These are phyloP conservation scores for Trichomonas vaginalis DNA, from an alignment of 208 protist genomes.

Conservation along the genomic window DNA sequence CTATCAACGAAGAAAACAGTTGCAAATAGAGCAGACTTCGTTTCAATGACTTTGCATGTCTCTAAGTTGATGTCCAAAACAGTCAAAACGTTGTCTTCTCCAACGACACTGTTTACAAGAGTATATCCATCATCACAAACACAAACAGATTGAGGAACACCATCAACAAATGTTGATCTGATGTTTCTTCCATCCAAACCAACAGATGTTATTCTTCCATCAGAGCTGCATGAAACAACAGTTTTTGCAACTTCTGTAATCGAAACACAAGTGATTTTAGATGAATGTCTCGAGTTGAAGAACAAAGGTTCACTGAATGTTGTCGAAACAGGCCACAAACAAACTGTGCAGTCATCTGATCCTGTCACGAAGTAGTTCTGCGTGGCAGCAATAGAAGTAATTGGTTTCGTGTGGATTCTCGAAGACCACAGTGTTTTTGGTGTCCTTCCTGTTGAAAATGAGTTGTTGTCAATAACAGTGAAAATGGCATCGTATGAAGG, in stretches of 20 bases:
- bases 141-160: not conserved
- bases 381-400: not conserved
- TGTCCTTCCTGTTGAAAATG: not conserved
- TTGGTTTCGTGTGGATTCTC: not conserved
- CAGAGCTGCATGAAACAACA: not conserved
- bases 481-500: not conserved
- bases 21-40: not conserved
- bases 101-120: not conserved
- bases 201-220: constrained; percentile 2
- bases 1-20: not conserved
- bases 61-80: not conserved
- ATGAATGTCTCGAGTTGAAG: not conserved
- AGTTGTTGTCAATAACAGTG: not conserved
- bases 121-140: not conserved
- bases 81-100: not conserved
- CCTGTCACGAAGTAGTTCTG: not conserved
- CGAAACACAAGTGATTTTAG: not conserved
- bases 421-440: not conserved
- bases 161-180: not conserved
- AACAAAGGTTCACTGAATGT: not conserved
- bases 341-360: not conserved
- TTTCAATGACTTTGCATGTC: not conserved
- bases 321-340: not conserved
- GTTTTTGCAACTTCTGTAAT: not conserved
- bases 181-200: not conserved